Percentiles rank a stretch among this genome's conserved stretches.
Conservation (phyloP, 441 rosid species). For the Populus hybrid region DNA sequence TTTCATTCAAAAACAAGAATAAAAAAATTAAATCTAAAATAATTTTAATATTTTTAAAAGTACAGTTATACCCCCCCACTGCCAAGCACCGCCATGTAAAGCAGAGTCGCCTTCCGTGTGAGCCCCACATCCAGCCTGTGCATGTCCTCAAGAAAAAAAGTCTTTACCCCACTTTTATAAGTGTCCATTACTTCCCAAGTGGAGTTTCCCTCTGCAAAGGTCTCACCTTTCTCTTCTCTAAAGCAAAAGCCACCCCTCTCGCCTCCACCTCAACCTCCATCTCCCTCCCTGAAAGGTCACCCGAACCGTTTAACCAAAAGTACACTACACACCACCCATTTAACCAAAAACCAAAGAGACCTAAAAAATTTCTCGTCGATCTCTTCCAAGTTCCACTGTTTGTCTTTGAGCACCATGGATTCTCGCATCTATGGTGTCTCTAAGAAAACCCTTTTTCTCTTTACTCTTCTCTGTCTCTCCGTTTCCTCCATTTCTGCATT, state of each 20-base stretch:
- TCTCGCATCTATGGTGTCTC: constrained; percentile 43
- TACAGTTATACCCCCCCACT: no score
- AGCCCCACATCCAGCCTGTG: constrained; percentile 66
- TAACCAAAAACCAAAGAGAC: not conserved
- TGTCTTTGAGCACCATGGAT: constrained; percentile 50
- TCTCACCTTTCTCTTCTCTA: constrained; percentile 13
- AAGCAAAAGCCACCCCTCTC: constrained; percentile 8
- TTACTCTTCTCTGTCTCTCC: constrained; percentile 11
- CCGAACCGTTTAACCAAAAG: not conserved
- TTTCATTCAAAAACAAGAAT: no score
- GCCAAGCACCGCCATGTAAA: not conserved
- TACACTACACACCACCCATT: not conserved
- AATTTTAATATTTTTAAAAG: no score
- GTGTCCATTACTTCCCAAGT: constrained; percentile 1
- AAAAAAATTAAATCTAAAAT: no score
- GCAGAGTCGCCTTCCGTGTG: constrained; percentile 19
- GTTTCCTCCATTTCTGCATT: constrained; percentile 36
- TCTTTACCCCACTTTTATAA: not conserved
- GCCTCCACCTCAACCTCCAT: no score
- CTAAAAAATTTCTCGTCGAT: no score
- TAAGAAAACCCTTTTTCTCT: constrained; percentile 8
- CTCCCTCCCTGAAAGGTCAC: not conserved
- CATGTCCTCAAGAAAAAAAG: constrained; percentile 25
- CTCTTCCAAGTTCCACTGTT: not conserved
- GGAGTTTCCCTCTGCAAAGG: not conserved